Base-by-base conservation (phyloP, 2,329 filamentous ascomycete species). In the Cordyceps tenuipes region DNA sequence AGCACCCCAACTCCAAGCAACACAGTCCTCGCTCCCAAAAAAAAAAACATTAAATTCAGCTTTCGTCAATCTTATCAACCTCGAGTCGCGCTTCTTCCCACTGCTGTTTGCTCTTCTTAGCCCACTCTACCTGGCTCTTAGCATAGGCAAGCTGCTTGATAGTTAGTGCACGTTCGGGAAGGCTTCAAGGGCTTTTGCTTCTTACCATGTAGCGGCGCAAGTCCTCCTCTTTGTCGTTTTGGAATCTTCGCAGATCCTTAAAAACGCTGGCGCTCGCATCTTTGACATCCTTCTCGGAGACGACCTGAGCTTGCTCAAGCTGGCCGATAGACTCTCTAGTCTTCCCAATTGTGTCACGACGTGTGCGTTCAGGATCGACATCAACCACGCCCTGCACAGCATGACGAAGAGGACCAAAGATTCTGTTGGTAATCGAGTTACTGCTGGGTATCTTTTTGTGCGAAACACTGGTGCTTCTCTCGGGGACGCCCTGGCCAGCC, bases 321-420 rank as follows among this genome's bases (percentile, higher is more conserved):
- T 97, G 83, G 50, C 75, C 82, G 63, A 99, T 85, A 61, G 86
- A 90, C 75, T 99, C 94, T 64, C 88, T 86, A 0, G 94, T 99
- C 80, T 97, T 97, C 44, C 93, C 92, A 66, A 99, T 97, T 64
- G 91, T 88, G 71, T 99, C 94, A 58, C 94, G 83, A 57, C 94
- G 82, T 48, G 92, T 96, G 64, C 92, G 82, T 75, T 99, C 94
- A 0, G 94, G 94, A 70, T 99, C 94, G 47, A 95, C 90, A 71
- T 99, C 94, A 1, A 94, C 93, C 68, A 97, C 93, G 4, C 94
- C 94, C 69, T 97, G 91, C 39, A 97, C 91, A 0, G 94, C 94
- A 74, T 99, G 93, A 59, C 90, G 95, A 63, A 99, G 88, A 12
- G 92, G 89, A 0, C 93, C 94, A 72, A 99, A 97, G 57, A 99